Evolutionary conservation across 2,329 filamentous ascomycete species (phyloP).

Genomic region (Paracamarosporium sp.): DNA sequence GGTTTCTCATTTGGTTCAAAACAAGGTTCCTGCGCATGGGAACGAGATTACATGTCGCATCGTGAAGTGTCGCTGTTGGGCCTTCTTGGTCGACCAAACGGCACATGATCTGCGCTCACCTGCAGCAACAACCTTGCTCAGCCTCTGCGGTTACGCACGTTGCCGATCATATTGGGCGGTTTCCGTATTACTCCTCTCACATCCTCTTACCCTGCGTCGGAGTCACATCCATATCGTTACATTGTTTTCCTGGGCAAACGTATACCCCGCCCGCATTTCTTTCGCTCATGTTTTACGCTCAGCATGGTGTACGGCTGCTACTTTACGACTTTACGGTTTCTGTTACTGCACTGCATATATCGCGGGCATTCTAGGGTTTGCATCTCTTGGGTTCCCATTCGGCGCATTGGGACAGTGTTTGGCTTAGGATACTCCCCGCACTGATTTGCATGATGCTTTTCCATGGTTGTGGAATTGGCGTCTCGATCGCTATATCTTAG

Average conservation of each 20-base stretch:
- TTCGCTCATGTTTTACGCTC: slow-evolving; percentile 13
- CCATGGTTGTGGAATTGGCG: slow-evolving; percentile 5
- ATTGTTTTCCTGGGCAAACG: slow-evolving; percentile 2
- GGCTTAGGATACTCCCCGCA: slow-evolving; percentile 1
- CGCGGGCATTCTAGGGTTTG: slow-evolving; percentile 21
- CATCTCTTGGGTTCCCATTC: slow-evolving; percentile 7
- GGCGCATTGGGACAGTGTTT: slow-evolving; percentile 3
- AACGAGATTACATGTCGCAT: slow-evolving; percentile 21
- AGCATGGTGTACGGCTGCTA: slow-evolving; percentile 32
- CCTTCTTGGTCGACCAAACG: neutral
- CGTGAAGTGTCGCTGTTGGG: slow-evolving; percentile 3
- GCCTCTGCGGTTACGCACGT: slow-evolving; percentile 9
- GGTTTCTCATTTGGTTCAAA: slow-evolving; percentile 64
- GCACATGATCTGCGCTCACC: neutral
- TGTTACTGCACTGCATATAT: slow-evolving; percentile 27
- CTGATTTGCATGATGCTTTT: slow-evolving; percentile 6
- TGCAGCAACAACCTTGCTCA: slow-evolving; percentile 7
- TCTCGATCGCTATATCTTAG: neutral
- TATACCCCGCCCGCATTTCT: slow-evolving; percentile 8
- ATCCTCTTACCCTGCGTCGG: neutral
- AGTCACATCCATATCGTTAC: neutral
- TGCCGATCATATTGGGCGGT: neutral
- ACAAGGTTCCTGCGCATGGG: slow-evolving; percentile 61
- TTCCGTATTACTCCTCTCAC: neutral
- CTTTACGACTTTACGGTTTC: slow-evolving; percentile 23